Evolutionary conservation across 345 rosid genomes (phyloP).

Genomic region (Hibiscus syriacus): DNA sequence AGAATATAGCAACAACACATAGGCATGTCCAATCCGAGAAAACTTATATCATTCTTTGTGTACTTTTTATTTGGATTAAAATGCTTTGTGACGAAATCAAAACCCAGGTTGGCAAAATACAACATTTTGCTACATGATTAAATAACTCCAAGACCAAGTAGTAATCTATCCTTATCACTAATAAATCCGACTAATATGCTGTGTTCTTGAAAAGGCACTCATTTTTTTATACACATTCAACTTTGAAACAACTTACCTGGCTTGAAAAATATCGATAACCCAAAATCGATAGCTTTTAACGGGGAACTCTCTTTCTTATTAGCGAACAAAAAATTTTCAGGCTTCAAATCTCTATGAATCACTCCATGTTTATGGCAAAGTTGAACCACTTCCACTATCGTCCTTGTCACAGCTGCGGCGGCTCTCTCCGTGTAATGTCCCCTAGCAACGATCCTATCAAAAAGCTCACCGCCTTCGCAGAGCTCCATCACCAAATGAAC

Average conservation of each 20-base stretch:
- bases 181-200: neutral
- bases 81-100: neutral
- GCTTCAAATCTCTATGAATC: constrained; percentile 97
- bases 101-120: neutral
- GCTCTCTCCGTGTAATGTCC: constrained; percentile 99
- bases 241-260: constrained; percentile 49
- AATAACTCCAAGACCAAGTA: neutral
- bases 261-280: constrained; percentile 95
- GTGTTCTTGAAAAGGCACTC: neutral
- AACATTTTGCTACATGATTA: neutral
- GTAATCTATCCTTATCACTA: neutral
- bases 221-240: neutral
- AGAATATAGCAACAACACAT: neutral
- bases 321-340: constrained; percentile 94
- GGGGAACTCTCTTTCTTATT: constrained; percentile 99
- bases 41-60: neutral
- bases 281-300: constrained; percentile 96
- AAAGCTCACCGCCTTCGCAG: constrained; percentile 97
- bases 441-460: constrained; percentile 97
- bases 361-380: constrained; percentile 95
- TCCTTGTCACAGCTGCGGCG: constrained; percentile 82
- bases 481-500: constrained; percentile 99
- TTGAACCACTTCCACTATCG: constrained; percentile 94
- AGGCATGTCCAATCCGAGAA: neutral
- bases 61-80: neutral